Evolutionary conservation across 208 protist genomes (phyloP), one percentile per base, ranked within the genome.

Genomic region (Leishmania arabica): DNA sequence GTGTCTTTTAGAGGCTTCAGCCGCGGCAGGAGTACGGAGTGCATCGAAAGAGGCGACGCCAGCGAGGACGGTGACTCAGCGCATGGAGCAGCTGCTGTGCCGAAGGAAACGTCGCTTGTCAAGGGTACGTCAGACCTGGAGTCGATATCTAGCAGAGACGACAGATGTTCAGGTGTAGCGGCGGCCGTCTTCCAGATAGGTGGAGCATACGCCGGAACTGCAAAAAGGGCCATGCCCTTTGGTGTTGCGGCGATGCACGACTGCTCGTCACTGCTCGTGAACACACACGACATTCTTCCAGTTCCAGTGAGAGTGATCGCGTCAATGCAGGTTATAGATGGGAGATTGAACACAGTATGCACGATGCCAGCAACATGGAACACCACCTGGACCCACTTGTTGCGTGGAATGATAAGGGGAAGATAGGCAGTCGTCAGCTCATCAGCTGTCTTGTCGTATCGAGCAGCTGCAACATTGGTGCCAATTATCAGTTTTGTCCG

Each of bases 311-410:
- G 73, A 27, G 89, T 79, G 76, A 97, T 88, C 3, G 80, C 76
- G 79, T 96, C 92, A 56, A 97, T 93, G 51, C 71, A 91, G 47
- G 89, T 88, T 68, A 95, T 87, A 27, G 87, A 83, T 19, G 89
- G 79, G 27, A 95, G 82, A 54, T 86, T 65, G 68, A 97, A 93
- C 27, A 97, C 80, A 51, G 91, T 79, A 7, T 81, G 84, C 51
- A 93, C 77, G 24, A 95, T 97, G 31, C 94, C 94, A 19, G 84
- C 84, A 21, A 97, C 42, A 78, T 97, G 92, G 82, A 97, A 92
- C 1, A 97, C 88, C 15, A 96, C 90, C 77, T 97, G 94, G n/a
- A 97, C 92, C 92, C 94, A 97, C 58, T 89, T 83, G 80, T 88
- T 93, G 2, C 92, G 83, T 19, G 94, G 94, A 49, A 97, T 91